Evolutionary conservation across 805 yeast species (phyloP).

Genomic region (Pichia phayaonensis): DNA sequence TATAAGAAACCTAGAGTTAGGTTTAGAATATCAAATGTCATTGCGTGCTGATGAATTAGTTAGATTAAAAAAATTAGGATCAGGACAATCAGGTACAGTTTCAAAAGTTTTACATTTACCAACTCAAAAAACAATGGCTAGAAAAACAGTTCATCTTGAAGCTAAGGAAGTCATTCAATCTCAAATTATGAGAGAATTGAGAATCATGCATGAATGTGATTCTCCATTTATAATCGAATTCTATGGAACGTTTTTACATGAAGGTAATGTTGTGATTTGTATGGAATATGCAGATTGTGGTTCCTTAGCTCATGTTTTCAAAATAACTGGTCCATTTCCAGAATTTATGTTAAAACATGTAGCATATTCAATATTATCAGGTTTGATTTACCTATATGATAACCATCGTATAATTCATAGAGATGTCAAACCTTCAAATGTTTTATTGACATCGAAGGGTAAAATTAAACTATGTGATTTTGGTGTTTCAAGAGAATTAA

Average conservation of each 20-base stretch:
- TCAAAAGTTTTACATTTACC: constrained; percentile 84
- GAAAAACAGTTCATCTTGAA: constrained; percentile 80
- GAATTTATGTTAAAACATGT: constrained; percentile 65
- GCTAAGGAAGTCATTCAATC: constrained; percentile 69
- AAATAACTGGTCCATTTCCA: constrained; percentile 54
- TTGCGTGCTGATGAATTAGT: constrained; percentile 62
- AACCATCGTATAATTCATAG: constrained; percentile 87
- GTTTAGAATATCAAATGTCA: constrained; percentile 45
- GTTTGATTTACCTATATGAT: constrained; percentile 73
- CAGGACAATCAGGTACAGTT: constrained; percentile 93
- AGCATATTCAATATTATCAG: constrained; percentile 68
- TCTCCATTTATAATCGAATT: constrained; percentile 80
- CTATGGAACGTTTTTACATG: constrained; percentile 79
- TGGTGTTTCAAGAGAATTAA: constrained; percentile 89
- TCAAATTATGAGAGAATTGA: constrained; percentile 81
- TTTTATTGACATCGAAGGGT: constrained; percentile 78
- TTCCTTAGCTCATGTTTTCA: constrained; percentile 73
- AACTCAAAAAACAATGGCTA: constrained; percentile 81
- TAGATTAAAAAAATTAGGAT: constrained; percentile 70
- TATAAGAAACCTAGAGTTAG: constrained; percentile 42
- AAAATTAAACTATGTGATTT: constrained; percentile 90
- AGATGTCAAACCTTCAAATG: constrained; percentile 94
- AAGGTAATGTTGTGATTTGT: constrained; percentile 74
- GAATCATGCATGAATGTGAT: constrained; percentile 85
- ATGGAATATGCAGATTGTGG: constrained; percentile 97